Evolutionary conservation across 257 asterid genomes (phyloP).

Genomic region (Solanum medicagineum): DNA sequence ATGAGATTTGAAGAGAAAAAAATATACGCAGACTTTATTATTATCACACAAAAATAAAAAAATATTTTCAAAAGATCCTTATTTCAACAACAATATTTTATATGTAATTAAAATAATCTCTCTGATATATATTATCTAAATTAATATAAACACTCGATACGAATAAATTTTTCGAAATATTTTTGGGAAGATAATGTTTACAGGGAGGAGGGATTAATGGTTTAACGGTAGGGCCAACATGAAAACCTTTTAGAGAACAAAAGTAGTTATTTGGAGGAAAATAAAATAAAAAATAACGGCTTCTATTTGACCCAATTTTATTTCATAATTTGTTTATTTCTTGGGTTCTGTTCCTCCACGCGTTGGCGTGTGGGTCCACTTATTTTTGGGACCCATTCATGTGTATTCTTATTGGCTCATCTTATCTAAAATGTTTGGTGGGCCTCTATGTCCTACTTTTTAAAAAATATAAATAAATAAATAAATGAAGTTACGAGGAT

Average conservation of each 20-base stretch:
- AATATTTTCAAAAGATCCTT: no score
- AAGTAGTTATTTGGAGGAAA: constrained; percentile 9
- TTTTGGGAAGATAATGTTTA: background rate
- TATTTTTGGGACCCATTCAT: background rate
- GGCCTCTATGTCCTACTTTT: background rate
- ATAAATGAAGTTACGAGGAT: no score
- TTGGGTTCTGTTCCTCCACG: constrained; percentile 37
- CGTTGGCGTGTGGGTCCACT: constrained; percentile 33
- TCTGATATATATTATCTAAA: background rate
- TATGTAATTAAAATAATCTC: background rate
- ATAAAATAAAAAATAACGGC: constrained; percentile 13
- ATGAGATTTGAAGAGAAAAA: accelerated
- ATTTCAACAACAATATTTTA: no score
- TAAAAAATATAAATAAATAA: no score
- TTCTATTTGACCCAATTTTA: constrained; percentile 22
- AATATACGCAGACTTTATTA: no score
- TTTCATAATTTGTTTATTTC: background rate
- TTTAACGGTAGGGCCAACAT: constrained; percentile 35
- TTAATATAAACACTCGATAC: background rate
- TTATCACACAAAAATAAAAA: no score
- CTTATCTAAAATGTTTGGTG: background rate
- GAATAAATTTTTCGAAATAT: background rate
- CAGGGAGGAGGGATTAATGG: constrained; percentile 12
- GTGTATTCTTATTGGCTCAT: background rate
- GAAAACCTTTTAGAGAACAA: constrained; percentile 38